Conservation (phyloP, 805 yeast species). For the Metschnikowia chrysomelidarum region DNA sequence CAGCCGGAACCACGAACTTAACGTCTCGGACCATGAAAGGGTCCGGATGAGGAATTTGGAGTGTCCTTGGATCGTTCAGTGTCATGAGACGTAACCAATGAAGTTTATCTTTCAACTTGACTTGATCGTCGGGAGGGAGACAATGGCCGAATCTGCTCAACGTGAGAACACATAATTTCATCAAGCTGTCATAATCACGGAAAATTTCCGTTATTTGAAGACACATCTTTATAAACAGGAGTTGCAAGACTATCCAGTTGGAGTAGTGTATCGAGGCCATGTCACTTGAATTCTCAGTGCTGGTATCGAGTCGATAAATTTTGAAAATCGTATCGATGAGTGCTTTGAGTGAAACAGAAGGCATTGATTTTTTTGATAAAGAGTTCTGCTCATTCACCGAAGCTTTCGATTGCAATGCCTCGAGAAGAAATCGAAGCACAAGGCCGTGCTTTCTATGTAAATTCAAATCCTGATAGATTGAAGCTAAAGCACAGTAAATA, state of each 20-base stretch:
- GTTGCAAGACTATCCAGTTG: slow-evolving; percentile 57
- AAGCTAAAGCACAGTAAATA: slow-evolving; percentile 64
- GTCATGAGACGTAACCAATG: slow-evolving; percentile 22
- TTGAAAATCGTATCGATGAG: slow-evolving; percentile 49
- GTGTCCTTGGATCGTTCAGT: slow-evolving; percentile 24
- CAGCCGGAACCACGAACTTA: slow-evolving; percentile 22
- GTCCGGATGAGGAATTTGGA: slow-evolving; percentile 65
- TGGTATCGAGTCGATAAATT: slow-evolving; percentile 51
- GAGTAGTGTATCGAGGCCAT: slow-evolving; percentile 25
- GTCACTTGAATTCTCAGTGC: slow-evolving; percentile 27
- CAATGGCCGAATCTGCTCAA: slow-evolving; percentile 55
- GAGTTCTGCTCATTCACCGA: slow-evolving; percentile 9
- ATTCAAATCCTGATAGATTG: slow-evolving; percentile 59
- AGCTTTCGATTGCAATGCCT: slow-evolving; percentile 45
- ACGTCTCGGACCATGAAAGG: slow-evolving; percentile 58
- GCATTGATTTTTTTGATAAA: slow-evolving; percentile 2
- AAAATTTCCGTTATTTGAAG: slow-evolving; percentile 52
- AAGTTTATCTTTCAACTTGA: slow-evolving; percentile 34
- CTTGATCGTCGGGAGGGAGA: slow-evolving; percentile 59
- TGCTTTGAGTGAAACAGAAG: slow-evolving; percentile 25
- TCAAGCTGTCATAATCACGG: slow-evolving; percentile 38
- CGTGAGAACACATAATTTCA: slow-evolving; percentile 50
- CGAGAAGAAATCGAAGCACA: slow-evolving; percentile 62
- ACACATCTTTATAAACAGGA: slow-evolving; percentile 52
- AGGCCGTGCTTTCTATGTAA: slow-evolving; percentile 68